Evolutionary conservation across 805 yeast species (phyloP).

Genomic region (Candida piceae): DNA sequence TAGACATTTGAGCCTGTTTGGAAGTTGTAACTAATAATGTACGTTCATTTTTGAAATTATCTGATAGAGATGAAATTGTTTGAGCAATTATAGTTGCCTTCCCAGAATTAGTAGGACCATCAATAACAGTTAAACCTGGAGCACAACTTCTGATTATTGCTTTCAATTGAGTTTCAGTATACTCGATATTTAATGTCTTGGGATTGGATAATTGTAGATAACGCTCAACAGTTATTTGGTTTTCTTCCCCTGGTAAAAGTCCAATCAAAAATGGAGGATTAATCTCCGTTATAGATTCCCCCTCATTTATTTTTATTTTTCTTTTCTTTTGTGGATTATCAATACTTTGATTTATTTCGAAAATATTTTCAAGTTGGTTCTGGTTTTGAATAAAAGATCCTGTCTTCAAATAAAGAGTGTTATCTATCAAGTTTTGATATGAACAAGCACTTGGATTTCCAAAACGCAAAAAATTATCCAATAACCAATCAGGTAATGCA

Average conservation of each 20-base stretch:
- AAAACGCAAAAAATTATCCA: conserved; percentile 29
- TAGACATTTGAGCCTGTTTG: conserved; percentile 11
- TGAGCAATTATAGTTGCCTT: conserved; percentile 29
- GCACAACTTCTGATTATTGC: conserved; percentile 3
- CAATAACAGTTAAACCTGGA: conserved; percentile 16
- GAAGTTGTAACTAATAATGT: conserved; percentile 27
- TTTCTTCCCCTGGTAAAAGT: not conserved
- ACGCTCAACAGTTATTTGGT: not conserved
- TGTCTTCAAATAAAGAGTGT: conserved; percentile 15
- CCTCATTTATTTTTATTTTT: conserved; percentile 1
- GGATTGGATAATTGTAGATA: not conserved
- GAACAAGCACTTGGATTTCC: conserved; percentile 22
- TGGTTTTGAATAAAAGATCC: conserved; percentile 16
- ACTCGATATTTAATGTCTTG: not conserved
- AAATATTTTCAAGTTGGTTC: not conserved
- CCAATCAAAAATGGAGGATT: not conserved
- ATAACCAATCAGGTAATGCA: conserved; percentile 32
- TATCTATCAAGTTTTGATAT: conserved; percentile 6
- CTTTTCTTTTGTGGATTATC: conserved; percentile 3
- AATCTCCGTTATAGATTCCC: no score
- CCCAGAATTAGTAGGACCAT: conserved; percentile 24
- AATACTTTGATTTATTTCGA: not conserved
- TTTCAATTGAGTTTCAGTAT: conserved; percentile 2
- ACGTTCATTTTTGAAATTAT: conserved; percentile 21
- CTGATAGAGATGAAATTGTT: conserved; percentile 17